These are phyloP conservation scores for Ramaria sp. DNA, from an alignment of 768 basidiomycete genomes.

Conservation along the genomic window DNA sequence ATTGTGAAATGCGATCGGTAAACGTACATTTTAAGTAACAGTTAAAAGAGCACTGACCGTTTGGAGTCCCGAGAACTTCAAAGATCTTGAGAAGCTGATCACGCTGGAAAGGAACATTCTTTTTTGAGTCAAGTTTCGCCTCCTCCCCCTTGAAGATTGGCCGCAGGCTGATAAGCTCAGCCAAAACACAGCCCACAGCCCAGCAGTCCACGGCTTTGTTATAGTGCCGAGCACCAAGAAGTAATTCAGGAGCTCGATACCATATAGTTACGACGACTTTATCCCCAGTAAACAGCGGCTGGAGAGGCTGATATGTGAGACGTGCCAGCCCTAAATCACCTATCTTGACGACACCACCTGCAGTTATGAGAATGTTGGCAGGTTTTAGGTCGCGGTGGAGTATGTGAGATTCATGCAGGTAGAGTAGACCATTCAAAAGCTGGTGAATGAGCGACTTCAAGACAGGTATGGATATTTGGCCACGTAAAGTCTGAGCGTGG, in stretches of 20 bases:
- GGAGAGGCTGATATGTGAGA: constrained; percentile 82
- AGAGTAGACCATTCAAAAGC: constrained; percentile 86
- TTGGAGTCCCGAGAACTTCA: constrained; percentile 84
- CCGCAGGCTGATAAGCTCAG: constrained; percentile 83
- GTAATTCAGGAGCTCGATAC: constrained; percentile 95
- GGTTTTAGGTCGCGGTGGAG: constrained; percentile 96
- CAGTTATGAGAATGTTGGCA: constrained; percentile 94
- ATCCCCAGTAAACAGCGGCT: constrained; percentile 85
- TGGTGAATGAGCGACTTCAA: constrained; percentile 93
- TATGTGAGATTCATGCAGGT: constrained; percentile 94
- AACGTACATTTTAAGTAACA: not conserved
- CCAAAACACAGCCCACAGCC: constrained; percentile 97
- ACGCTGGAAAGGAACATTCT: constrained; percentile 93
- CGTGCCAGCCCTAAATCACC: constrained; percentile 96
- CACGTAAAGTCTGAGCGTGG: constrained; percentile 82
- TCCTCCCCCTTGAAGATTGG: constrained; percentile 99
- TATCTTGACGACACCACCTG: constrained; percentile 85
- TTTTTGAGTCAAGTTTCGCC: constrained; percentile 93
- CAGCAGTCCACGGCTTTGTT: constrained; percentile 95
- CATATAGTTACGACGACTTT: constrained; percentile 99
- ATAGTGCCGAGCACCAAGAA: constrained; percentile 96
- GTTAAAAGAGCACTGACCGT: constrained; percentile 39
- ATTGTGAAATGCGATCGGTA: not conserved
- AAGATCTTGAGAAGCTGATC: constrained; percentile 96
- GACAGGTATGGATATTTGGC: constrained; percentile 60